Percentiles rank a stretch among this genome's conserved stretches.
phyloP scores from a whole-genome alignment of 257 asterid genomes.

The Solanum chilense region DNA sequence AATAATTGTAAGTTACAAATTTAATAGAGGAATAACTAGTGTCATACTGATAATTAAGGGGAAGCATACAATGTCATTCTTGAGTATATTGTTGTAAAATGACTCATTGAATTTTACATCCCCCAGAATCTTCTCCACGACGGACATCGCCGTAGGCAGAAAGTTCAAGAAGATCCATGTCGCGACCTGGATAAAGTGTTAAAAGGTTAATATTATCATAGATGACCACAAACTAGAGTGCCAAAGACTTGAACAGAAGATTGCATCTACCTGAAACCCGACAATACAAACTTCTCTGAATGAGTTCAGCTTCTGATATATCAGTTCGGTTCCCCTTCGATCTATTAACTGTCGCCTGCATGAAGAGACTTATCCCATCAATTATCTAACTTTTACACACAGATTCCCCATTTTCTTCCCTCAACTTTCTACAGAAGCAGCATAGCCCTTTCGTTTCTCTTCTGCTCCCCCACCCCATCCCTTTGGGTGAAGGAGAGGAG shows the following conservation, averaged over 20 bases:
- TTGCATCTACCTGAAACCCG: constrained; percentile 32
- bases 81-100: background rate
- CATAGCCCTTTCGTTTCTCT: background rate
- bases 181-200: constrained; percentile 35
- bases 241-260: background rate
- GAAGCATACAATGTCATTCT: background rate
- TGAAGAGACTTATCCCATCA: background rate
- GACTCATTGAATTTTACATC: constrained; percentile 62
- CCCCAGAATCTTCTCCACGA: constrained; percentile 59
- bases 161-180: constrained; percentile 91
- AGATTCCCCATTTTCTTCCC: background rate
- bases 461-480: no score
- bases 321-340: constrained; percentile 91
- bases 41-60: background rate
- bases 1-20: background rate
- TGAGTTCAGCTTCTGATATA: constrained; percentile 68
- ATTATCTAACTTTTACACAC: background rate
- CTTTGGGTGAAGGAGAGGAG: no score
- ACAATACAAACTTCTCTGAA: constrained; percentile 78
- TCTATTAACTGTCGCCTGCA: constrained; percentile 85
- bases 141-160: constrained; percentile 82
- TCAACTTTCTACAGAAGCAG: background rate
- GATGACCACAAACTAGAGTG: background rate
- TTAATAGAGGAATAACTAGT: background rate
- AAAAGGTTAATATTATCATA: background rate